Evolutionary conservation across 148 eudicot species (phyloP).

Genomic region (Simmondsia chinensis): DNA sequence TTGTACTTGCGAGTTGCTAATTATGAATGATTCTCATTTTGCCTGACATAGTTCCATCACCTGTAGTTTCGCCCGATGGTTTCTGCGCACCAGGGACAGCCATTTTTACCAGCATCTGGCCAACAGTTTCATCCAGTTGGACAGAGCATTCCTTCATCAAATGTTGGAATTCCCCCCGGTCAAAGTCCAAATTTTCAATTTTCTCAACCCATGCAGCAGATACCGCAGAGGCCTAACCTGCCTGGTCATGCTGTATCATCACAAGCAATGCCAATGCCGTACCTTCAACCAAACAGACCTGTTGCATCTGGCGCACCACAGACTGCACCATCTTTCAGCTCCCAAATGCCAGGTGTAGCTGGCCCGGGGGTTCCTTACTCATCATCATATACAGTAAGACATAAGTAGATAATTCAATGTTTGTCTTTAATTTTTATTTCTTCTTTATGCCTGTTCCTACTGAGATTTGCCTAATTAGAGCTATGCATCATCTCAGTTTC

Average conservation of each 20-base stretch:
- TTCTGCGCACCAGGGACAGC: conserved; percentile 66
- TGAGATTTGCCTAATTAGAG: conserved; percentile 29
- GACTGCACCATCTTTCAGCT: conserved; percentile 25
- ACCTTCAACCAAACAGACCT: conserved; percentile 51
- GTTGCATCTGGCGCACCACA: conserved; percentile 39
- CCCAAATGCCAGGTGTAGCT: conserved; percentile 34
- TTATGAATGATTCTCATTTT: not conserved
- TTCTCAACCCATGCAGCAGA: conserved; percentile 77
- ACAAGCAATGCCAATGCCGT: conserved; percentile 48
- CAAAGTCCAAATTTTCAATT: conserved; percentile 52
- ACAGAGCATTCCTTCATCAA: conserved; percentile 29
- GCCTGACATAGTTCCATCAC: conserved; percentile 7
- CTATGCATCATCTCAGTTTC: conserved; percentile 41
- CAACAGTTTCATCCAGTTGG: conserved; percentile 58
- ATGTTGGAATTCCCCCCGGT: conserved; percentile 29
- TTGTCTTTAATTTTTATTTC: not conserved
- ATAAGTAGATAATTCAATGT: conserved; percentile 3
- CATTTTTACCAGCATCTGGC: conserved; percentile 30
- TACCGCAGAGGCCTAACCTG: conserved; percentile 54
- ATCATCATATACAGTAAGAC: conserved; percentile 64
- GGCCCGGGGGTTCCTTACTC: conserved; percentile 64
- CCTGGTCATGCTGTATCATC: conserved; percentile 35
- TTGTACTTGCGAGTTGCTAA: not conserved
- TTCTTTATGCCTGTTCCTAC: conserved; percentile 15
- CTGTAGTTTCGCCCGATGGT: conserved; percentile 61